A percentile compares a stretch with the other conserved stretches of the same genome.
Evolutionary conservation across 2,329 filamentous ascomycete species (phyloP).

Genomic region (Cucurbitaria berberidis): DNA sequence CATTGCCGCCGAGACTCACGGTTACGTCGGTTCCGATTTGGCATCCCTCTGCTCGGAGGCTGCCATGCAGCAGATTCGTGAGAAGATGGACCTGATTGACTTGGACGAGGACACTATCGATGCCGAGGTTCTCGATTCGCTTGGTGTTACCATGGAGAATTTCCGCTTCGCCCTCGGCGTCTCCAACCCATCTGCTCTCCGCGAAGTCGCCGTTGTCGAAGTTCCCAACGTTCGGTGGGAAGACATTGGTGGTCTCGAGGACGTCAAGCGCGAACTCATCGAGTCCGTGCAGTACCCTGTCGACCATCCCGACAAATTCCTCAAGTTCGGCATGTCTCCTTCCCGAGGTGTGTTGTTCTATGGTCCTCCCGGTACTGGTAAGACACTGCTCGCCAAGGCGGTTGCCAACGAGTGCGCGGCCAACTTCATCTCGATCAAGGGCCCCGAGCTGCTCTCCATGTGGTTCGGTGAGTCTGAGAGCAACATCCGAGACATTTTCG

Average conservation of each 20-base stretch:
- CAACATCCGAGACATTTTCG: slow-evolving; percentile 99
- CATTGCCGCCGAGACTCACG: slow-evolving; percentile 96
- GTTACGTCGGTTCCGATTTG: slow-evolving; percentile 98
- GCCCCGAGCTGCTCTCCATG: slow-evolving; percentile 97
- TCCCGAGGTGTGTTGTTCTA: slow-evolving; percentile 99
- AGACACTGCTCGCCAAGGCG: slow-evolving; percentile 98
- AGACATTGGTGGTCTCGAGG: slow-evolving; percentile 97
- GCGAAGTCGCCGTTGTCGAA: slow-evolving; percentile 98
- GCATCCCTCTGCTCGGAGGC: slow-evolving; percentile 98
- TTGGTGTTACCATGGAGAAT: slow-evolving; percentile 99
- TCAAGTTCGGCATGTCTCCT: slow-evolving; percentile 98
- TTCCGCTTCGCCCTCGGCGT: slow-evolving; percentile 98
- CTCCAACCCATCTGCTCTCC: slow-evolving; percentile 97
- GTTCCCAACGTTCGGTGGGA: slow-evolving; percentile 99
- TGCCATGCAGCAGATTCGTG: slow-evolving; percentile 99
- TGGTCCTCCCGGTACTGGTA: slow-evolving; percentile 99
- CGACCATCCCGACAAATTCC: slow-evolving; percentile 99
- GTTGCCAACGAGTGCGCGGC: slow-evolving; percentile 98
- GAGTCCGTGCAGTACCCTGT: slow-evolving; percentile 99
- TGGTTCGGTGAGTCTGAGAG: slow-evolving; percentile 99
- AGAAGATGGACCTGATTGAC: slow-evolving; percentile 99
- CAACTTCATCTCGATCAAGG: slow-evolving; percentile 99
- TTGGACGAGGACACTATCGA: slow-evolving; percentile 99
- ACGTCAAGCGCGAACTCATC: slow-evolving; percentile 99
- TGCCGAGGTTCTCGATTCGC: slow-evolving; percentile 95